Evolutionary conservation across 2,329 filamentous ascomycete genomes (phyloP).

Genomic region (Colletotrichum sp.): DNA sequence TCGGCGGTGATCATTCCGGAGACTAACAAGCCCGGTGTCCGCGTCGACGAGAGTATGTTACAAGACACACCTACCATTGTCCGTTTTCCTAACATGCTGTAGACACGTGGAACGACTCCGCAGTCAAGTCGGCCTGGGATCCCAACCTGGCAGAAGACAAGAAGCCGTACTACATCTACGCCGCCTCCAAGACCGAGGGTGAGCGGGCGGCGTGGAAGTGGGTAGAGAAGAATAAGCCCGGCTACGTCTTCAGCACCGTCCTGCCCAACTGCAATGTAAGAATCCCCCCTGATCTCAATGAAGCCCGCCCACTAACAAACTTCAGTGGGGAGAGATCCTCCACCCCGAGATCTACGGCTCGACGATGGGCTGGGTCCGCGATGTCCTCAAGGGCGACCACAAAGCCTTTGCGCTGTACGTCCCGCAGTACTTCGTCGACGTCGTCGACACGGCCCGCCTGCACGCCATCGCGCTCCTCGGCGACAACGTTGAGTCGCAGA

Average conservation of each 20-base stretch:
- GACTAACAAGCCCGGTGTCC: constrained; percentile 8
- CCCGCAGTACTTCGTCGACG: constrained; percentile 45
- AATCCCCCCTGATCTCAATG: background rate
- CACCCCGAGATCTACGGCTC: constrained; percentile 20
- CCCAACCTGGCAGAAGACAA: constrained; percentile 35
- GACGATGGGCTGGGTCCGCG: constrained; percentile 16
- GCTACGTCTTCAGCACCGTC: constrained; percentile 34
- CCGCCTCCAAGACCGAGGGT: constrained; percentile 40
- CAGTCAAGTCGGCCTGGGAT: constrained; percentile 38
- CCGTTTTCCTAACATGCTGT: background rate
- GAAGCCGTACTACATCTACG: constrained; percentile 32
- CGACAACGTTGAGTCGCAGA: constrained; percentile 46
- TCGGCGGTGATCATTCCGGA: constrained; percentile 24
- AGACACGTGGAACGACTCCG: constrained; percentile 39
- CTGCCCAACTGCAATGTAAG: constrained; percentile 30
- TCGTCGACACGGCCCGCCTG: constrained; percentile 53
- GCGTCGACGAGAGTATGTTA: constrained; percentile 22
- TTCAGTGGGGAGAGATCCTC: constrained; percentile 13
- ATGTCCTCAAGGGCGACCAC: constrained; percentile 2
- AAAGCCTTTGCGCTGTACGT: background rate
- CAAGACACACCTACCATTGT: background rate
- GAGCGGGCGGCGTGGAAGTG: constrained; percentile 45
- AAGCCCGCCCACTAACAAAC: background rate
- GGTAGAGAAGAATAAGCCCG: constrained; percentile 33
- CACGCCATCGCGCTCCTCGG: constrained; percentile 57